Percentiles rank a stretch among this genome's conserved stretches.
These are phyloP conservation scores for Multifurca ochricompacta DNA, from an alignment of 768 basidiomycete species.

Conservation along the genomic window DNA sequence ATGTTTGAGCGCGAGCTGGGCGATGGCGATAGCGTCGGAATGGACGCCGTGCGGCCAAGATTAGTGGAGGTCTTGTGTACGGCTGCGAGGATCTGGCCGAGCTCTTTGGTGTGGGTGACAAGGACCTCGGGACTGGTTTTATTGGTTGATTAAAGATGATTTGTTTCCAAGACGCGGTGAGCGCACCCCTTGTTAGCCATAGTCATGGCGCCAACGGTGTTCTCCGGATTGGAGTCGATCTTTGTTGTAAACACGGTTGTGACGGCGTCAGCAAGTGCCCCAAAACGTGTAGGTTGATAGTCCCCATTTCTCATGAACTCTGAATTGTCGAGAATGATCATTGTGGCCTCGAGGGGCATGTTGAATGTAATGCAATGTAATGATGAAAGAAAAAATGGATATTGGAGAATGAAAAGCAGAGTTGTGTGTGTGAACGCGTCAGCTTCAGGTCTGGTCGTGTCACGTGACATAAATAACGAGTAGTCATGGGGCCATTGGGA, in stretches of 20 bases:
- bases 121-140: slow-evolving; percentile 79
- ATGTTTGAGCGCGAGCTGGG: slow-evolving; percentile 95
- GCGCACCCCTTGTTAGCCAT: slow-evolving; percentile 94
- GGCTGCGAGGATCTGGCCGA: slow-evolving; percentile 83
- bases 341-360: slow-evolving; percentile 97
- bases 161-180: not conserved
- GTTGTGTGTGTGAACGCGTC: not conserved
- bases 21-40: slow-evolving; percentile 85
- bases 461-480: not conserved
- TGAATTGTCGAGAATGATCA: slow-evolving; percentile 97
- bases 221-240: slow-evolving; percentile 94
- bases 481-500: too few relatives aligned
- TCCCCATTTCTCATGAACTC: slow-evolving; percentile 97
- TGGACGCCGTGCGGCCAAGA: slow-evolving; percentile 76
- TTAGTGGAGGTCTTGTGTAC: slow-evolving; percentile 62
- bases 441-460: not conserved
- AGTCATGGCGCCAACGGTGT: slow-evolving; percentile 95
- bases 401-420: not conserved
- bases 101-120: slow-evolving; percentile 91
- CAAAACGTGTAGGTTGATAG: slow-evolving; percentile 78
- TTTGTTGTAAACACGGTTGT: slow-evolving; percentile 87
- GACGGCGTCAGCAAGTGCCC: slow-evolving; percentile 88
- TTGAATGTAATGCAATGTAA: slow-evolving; percentile 32
- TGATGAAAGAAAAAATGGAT: not conserved
- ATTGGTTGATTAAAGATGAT: not conserved